Base-by-base conservation (phyloP, 805 yeast genomes). In the Clavispora phyllophila region DNA sequence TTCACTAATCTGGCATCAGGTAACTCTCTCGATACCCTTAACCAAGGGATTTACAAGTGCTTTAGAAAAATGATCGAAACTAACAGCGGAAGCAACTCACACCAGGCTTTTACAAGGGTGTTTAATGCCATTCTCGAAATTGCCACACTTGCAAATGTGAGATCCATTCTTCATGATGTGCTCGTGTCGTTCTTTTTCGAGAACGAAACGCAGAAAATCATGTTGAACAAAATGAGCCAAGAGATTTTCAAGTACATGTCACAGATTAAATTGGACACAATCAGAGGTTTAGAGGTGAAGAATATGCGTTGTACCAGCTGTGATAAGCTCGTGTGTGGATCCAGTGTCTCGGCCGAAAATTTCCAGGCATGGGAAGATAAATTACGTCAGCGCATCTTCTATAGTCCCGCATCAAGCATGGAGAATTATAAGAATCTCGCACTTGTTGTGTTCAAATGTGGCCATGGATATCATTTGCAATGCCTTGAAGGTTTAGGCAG, bases 241-340 rank as follows among this genome's bases (percentile, higher is more conserved):
- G 83, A 80, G 23, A 78, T 83, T 1, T 73, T 66, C 50, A 63
- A 63, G 17, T 72, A 75, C 45, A 62, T 82, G 56, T 56, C 66
- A 10, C 48, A 54, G 2, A 63, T 83, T 9, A 66, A 74, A 10
- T 46, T 52, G 2, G 65, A 69, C 26, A 66, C 75, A 18, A 50
- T 68, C 0, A 60, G 65, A 28, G 97, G 96, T 0, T 84, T 95
- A 88, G 37, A 50, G 8, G 54, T 68, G 3, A 57, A 45, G n/a
- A 50, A 71, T 1, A 65, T 63, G 22, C 78, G 73, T 37, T 90
- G 97, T 60, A 84, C 84, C 27, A 76, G 83, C 0, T 90, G 97
- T 61, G 90, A 87, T 1, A 80, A 79, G 47, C 66, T 66, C 17
- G 64, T 89, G 26, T 82, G 89, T 81, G 96, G 96, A 0, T 59